These are phyloP conservation scores for Punctularia strigosozonata DNA, from an alignment of 768 basidiomycete genomes.

Conservation along the genomic window DNA sequence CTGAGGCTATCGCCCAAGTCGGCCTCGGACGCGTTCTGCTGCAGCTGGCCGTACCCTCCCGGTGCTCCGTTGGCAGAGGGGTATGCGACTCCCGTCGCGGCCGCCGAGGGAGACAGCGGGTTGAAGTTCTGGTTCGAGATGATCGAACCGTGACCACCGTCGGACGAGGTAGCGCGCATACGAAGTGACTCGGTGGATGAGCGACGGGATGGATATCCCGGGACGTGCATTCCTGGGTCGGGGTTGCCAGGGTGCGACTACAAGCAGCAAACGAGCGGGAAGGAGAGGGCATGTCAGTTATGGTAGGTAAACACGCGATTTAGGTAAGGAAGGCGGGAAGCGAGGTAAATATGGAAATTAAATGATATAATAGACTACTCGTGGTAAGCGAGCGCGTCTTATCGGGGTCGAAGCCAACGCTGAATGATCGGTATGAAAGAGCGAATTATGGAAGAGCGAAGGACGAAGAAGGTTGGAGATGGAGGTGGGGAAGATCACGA, in stretches of 20 bases:
- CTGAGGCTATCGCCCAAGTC: slow-evolving; percentile 10
- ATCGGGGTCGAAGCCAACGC: too few relatives aligned
- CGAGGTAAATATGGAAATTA: too few relatives aligned
- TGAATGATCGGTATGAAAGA: too few relatives aligned
- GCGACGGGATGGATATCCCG: slow-evolving; percentile 25
- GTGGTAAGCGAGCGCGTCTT: too few relatives aligned
- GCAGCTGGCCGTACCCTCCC: slow-evolving; percentile 7
- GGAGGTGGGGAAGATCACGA: too few relatives aligned
- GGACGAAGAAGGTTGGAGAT: background rate
- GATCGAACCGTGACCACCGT: slow-evolving; percentile 5
- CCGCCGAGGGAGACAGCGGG: background rate
- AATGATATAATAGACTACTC: too few relatives aligned
- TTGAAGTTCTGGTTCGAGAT: slow-evolving; percentile 2
- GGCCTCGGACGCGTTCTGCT: slow-evolving; percentile 8
- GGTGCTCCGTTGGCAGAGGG: slow-evolving; percentile 6
- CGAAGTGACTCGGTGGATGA: slow-evolving; percentile 29
- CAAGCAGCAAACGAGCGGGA: slow-evolving; percentile 36
- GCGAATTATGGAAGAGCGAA: too few relatives aligned
- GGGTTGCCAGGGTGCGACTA: slow-evolving; percentile 57
- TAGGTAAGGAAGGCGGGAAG: too few relatives aligned
- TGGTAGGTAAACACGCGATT: slow-evolving; percentile 1
- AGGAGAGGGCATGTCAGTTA: slow-evolving; percentile 23
- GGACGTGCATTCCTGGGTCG: slow-evolving; percentile 38
- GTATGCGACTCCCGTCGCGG: slow-evolving; percentile 8
- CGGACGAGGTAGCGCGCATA: slow-evolving; percentile 5